Base-by-base conservation (phyloP, 139 green algal genomes). In the Chlamydomonas sphaeroides region DNA sequence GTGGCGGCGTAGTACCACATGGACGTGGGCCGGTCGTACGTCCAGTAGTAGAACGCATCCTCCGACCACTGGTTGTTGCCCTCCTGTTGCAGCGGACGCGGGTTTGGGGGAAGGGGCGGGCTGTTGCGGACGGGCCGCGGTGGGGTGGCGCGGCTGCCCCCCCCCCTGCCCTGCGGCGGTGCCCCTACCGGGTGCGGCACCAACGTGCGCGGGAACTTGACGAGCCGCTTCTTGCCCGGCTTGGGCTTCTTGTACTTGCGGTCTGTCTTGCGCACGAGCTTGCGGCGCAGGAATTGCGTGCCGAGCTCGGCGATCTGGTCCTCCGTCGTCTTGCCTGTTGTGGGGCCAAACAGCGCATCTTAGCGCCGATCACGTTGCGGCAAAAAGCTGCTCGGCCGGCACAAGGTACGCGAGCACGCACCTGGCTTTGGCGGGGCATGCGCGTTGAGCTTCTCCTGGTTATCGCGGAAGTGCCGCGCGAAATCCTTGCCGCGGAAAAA, bases 11-110 rank as follows among this genome's bases (percentile, higher is more conserved):
- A 95, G 48, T 93, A 88, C 86, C 85, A 95, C 45, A 84, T 66
- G 33, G 78, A 83, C 17, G 85, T 88, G 8, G 94, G 94, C 28
- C 89, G 85, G 35, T 98, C 94, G 72, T 93, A 96, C 8, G 56
- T 83, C 91, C 91, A 97, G 14, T 75, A 76, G 68, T 95, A 97
- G 76, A 98, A 97, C 18, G 74, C 65, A 5, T 87, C 87, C 67
- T 95, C 90, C 6, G 85, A 59, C 85, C 92, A 97, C 1, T 35
- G 49, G 65, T 41, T 71, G 79, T 93, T 89, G 39, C 87, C 65
- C 79, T 90, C 70, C 45, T 53, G 18, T n/a, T 51, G 45, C 10
- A 51, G 10, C 8, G 45, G 8, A 20, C 14, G 45, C 45, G 14
- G 45, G 45, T 8, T 8, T 14, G 45, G 45, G 45, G 45, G 45